A percentile compares a stretch with the other conserved stretches of the same genome.
These are phyloP conservation scores for Coffea canephora DNA, from an alignment of 257 asterid genomes.

Conservation along the genomic window DNA sequence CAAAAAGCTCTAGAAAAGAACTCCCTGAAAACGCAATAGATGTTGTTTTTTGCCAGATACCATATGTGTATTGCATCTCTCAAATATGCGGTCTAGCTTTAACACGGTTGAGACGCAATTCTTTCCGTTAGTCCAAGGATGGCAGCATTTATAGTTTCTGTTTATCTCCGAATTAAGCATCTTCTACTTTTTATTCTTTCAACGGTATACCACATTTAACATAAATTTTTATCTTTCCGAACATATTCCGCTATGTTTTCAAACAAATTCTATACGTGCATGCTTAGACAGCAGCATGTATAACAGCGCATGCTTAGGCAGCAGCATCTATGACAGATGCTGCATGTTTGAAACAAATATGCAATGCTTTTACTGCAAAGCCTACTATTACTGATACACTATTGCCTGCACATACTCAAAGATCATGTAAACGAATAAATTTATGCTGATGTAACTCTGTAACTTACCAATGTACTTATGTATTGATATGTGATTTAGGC, in stretches of 20 bases:
- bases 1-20: background rate
- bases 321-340: background rate
- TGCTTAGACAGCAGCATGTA: background rate
- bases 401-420: background rate
- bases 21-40: too few relatives aligned
- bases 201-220: background rate
- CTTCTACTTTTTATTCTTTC: background rate
- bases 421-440: background rate
- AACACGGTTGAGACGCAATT: conserved; percentile 9
- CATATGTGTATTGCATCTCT: conserved; percentile 16
- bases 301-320: background rate
- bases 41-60: background rate
- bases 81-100: background rate
- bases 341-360: background rate
- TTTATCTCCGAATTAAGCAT: conserved; percentile 23
- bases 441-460: background rate
- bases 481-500: conserved; percentile 32
- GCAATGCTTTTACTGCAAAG: background rate
- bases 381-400: background rate
- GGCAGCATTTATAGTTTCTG: conserved; percentile 13
- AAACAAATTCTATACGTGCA: background rate
- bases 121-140: background rate
- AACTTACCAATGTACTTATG: background rate
- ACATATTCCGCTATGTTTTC: conserved; percentile 27
- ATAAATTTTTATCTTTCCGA: conserved; percentile 17